phyloP scores from a whole-genome alignment of 768 basidiomycete species.

The Tulasnella sp. region DNA sequence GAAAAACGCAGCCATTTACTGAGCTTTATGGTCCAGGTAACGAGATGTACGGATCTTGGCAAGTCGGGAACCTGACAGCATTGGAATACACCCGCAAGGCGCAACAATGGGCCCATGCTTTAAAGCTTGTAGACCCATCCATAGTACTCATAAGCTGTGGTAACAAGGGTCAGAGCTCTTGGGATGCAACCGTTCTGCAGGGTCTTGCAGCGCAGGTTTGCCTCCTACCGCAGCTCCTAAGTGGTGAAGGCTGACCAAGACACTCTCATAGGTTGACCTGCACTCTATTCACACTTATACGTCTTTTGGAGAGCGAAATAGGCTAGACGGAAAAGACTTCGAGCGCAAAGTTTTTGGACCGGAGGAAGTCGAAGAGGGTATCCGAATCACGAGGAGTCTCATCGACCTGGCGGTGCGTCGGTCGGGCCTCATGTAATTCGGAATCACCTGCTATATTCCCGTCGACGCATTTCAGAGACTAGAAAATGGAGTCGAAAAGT shows the following conservation, averaged over 20 bases:
- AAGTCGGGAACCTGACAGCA: constrained; percentile 55
- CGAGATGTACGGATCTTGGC: constrained; percentile 26
- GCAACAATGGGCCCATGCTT: constrained; percentile 59
- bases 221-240: background rate
- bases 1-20: background rate
- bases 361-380: constrained; percentile 52
- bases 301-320: constrained; percentile 18
- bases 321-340: constrained; percentile 11
- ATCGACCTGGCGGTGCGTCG: constrained; percentile 46
- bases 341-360: constrained; percentile 23
- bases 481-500: constrained; percentile 29
- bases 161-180: constrained; percentile 38
- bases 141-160: constrained; percentile 58
- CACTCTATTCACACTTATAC: constrained; percentile 23
- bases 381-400: constrained; percentile 51
- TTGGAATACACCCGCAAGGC: constrained; percentile 55
- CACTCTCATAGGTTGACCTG: constrained; percentile 13
- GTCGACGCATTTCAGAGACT: constrained; percentile 29
- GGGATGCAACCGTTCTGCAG: constrained; percentile 42
- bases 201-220: constrained; percentile 31
- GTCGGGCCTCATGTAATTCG: background rate
- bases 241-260: background rate
- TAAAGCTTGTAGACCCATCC: constrained; percentile 54
- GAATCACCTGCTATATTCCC: background rate
- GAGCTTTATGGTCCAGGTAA: constrained; percentile 21